Evolutionary conservation across 2,329 filamentous ascomycete genomes (phyloP).

Genomic region (Berkeleyomyces rouxiae): DNA sequence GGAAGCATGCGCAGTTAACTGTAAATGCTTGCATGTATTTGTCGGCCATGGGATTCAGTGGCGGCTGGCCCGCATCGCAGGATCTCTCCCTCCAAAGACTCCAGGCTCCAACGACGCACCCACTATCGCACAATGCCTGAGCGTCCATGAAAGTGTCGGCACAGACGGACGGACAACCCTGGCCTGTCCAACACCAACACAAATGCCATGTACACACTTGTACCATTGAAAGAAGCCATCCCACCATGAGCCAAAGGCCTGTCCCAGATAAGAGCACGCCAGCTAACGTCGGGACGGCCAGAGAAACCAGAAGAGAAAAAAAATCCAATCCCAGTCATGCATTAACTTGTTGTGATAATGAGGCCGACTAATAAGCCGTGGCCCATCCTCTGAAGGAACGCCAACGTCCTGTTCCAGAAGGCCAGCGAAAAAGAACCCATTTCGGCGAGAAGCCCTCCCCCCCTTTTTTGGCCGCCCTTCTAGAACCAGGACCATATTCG

Average conservation of each 20-base stretch:
- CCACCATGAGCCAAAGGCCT: background rate
- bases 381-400: conserved; percentile 3
- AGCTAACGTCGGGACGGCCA: background rate
- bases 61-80: too few species aligned
- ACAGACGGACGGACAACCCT: too few species aligned
- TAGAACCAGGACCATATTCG: background rate
- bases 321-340: background rate
- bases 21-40: too few species aligned
- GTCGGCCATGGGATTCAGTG: too few species aligned
- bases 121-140: too few species aligned
- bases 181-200: too few species aligned
- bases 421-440: background rate
- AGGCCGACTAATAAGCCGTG: conserved; percentile 3
- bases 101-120: too few species aligned
- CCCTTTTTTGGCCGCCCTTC: background rate
- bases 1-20: too few species aligned
- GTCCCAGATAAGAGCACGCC: background rate
- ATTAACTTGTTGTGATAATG: conserved; percentile 3
- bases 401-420: background rate
- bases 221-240: background rate
- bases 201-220: too few species aligned
- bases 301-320: background rate
- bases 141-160: too few species aligned
- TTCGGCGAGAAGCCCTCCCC: background rate
- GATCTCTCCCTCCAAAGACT: too few species aligned